Percentiles rank a stretch among this genome's conserved stretches.
Conservation (phyloP, 306 rosid genomes). For the Cercis canadensis region DNA sequence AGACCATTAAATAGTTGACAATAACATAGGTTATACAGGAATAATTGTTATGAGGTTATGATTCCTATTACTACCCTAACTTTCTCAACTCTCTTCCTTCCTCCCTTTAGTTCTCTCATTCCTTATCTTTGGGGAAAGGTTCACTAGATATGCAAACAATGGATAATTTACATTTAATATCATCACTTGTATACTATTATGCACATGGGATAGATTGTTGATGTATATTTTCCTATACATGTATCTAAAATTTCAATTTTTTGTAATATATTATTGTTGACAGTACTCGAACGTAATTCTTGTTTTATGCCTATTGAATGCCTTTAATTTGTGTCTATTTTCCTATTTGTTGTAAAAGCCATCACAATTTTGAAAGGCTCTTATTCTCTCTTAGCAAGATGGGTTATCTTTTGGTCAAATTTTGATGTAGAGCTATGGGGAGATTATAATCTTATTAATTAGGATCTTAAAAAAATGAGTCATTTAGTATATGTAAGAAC, state of each 20-base stretch:
- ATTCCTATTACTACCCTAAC: conserved; percentile 33
- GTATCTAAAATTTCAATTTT: conserved; percentile 16
- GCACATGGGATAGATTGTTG: conserved; percentile 27
- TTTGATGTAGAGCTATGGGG: too few relatives aligned
- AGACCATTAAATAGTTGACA: conserved; percentile 30
- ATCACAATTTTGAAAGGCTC: too few relatives aligned
- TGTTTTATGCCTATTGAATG: conserved; percentile 7
- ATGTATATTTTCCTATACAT: conserved; percentile 32
- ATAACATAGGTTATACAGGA: conserved; percentile 45
- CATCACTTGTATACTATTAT: conserved; percentile 36
- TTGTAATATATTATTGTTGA: conserved; percentile 23
- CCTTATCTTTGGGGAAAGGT: conserved; percentile 21
- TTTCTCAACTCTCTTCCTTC: conserved; percentile 16
- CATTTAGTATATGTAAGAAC: too few relatives aligned
- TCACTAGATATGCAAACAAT: conserved; percentile 31
- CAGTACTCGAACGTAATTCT: conserved; percentile 6
- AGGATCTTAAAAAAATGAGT: too few relatives aligned
- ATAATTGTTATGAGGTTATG: conserved; percentile 27
- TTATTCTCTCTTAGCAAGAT: too few relatives aligned
- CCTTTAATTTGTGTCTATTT: background rate
- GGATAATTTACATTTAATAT: conserved; percentile 26
- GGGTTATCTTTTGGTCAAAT: too few relatives aligned
- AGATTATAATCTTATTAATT: too few relatives aligned
- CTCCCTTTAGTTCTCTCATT: conserved; percentile 12
- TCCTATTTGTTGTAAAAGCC: background rate